Conservation (phyloP, 768 basidiomycete species). For the Phlebiopsis flavidoalba region DNA sequence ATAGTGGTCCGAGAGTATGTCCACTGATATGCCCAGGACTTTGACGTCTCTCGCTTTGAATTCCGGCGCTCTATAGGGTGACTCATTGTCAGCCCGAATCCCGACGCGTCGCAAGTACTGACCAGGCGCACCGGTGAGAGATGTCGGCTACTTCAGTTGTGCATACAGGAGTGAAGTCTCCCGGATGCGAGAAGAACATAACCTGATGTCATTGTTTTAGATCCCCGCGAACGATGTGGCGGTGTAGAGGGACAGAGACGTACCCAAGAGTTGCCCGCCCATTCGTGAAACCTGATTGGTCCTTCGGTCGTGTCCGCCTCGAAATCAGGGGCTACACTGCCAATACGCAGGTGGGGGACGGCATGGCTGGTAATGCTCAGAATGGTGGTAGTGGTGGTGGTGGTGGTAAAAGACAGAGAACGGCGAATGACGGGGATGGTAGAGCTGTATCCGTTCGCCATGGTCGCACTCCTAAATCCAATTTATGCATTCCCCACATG, state of each 20-base stretch:
- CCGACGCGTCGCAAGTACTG: not conserved
- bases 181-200: conserved; percentile 92
- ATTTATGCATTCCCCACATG: not conserved
- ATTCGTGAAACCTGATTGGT: conserved; percentile 87
- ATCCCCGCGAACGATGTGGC: not conserved
- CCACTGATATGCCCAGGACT: conserved; percentile 90
- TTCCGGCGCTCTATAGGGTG: conserved; percentile 50
- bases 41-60: conserved; percentile 87
- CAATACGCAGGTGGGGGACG: conserved; percentile 60
- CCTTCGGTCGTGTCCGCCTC: conserved; percentile 86
- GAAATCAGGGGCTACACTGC: conserved; percentile 87
- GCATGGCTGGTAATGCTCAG: not conserved
- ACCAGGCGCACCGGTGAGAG: conserved; percentile 49
- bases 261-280: conserved; percentile 86
- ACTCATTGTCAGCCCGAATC: not conserved
- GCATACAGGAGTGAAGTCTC: conserved; percentile 87
- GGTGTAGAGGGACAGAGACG: conserved; percentile 16
- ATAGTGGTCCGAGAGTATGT: conserved; percentile 77
- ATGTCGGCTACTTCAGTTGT: conserved; percentile 98
- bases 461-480: not conserved
- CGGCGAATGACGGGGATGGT: not conserved
- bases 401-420: not conserved
- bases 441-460: not conserved
- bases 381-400: not conserved
- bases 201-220: conserved; percentile 38